These are phyloP conservation scores for Scheffersomyces parashehatae DNA, from an alignment of 1,139 yeast species.

Conservation along the genomic window DNA sequence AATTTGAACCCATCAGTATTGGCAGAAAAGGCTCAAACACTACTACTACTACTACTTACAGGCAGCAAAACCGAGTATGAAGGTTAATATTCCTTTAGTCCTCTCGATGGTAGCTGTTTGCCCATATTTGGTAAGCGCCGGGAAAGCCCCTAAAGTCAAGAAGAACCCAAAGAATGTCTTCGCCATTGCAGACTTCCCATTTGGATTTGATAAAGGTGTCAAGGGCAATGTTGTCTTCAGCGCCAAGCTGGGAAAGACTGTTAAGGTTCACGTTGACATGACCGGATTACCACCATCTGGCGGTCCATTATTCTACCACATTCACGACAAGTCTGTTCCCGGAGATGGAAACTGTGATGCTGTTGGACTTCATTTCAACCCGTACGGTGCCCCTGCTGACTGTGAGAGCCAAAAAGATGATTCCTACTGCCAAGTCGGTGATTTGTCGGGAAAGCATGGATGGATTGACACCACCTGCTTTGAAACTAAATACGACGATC, in stretches of 20 bases:
- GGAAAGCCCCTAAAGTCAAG: slow-evolving; percentile 39
- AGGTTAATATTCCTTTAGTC: slow-evolving; percentile 3
- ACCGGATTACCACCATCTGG: slow-evolving; percentile 56
- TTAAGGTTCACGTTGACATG: slow-evolving; percentile 61
- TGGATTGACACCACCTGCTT: slow-evolving; percentile 56
- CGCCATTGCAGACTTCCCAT: slow-evolving; percentile 60
- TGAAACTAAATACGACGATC: slow-evolving; percentile 53
- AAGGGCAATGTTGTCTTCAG: slow-evolving; percentile 54
- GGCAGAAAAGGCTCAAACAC: background rate
- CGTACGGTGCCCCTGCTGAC: slow-evolving; percentile 45
- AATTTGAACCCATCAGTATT: too few species aligned
- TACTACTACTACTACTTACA: background rate
- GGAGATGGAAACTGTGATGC: slow-evolving; percentile 46
- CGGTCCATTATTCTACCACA: slow-evolving; percentile 63
- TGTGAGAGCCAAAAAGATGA: slow-evolving; percentile 50
- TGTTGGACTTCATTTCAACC: slow-evolving; percentile 55
- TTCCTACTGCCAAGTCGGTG: slow-evolving; percentile 59
- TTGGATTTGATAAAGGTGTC: slow-evolving; percentile 37
- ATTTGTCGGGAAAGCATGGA: slow-evolving; percentile 66
- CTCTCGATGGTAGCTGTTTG: slow-evolving; percentile 3
- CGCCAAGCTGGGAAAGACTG: slow-evolving; percentile 45
- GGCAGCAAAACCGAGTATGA: slow-evolving; percentile 2
- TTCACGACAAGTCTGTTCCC: slow-evolving; percentile 52
- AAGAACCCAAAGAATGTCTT: slow-evolving; percentile 48
- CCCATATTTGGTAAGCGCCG: slow-evolving; percentile 20